Conservation (phyloP, 1,284 basidiomycete genomes). For the Erythrobasidium hasegawianum region DNA sequence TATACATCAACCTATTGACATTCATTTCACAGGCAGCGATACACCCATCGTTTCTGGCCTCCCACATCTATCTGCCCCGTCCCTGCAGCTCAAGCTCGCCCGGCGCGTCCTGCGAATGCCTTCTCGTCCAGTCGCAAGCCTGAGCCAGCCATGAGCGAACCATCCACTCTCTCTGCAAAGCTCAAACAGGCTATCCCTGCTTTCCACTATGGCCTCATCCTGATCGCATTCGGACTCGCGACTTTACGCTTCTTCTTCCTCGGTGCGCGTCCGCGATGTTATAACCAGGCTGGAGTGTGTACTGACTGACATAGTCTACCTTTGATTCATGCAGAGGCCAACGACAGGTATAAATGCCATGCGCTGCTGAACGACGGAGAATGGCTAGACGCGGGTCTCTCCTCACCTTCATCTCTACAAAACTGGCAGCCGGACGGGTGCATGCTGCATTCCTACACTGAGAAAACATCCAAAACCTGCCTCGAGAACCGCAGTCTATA, state of each 20-base stretch:
- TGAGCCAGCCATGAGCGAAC: conserved; percentile 1
- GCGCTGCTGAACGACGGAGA: conserved; percentile 66
- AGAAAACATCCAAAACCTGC: conserved; percentile 54
- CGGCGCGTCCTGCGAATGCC: not conserved
- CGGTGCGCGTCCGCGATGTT: conserved; percentile 2
- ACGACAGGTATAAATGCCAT: conserved; percentile 68
- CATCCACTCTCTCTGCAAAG: not conserved
- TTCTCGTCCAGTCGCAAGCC: too few species aligned
- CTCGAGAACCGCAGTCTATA: conserved; percentile 53
- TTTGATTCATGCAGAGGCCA: conserved; percentile 53
- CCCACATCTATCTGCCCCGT: too few species aligned
- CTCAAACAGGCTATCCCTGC: conserved; percentile 3
- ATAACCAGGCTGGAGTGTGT: too few species aligned
- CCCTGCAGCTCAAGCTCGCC: not conserved
- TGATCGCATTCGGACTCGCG: conserved; percentile 11
- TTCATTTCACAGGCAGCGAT: too few species aligned
- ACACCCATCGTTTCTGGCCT: too few species aligned
- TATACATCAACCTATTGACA: too few species aligned
- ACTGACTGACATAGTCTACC: too few species aligned
- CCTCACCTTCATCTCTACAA: not conserved
- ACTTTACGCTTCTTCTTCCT: conserved; percentile 24
- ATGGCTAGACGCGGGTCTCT: conserved; percentile 63
- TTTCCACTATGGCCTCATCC: conserved; percentile 23
- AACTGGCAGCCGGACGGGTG: conserved; percentile 84
- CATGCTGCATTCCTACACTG: conserved; percentile 64